Base-by-base conservation (phyloP, 2,329 filamentous ascomycete species). In the Aspergillus terreus region DNA sequence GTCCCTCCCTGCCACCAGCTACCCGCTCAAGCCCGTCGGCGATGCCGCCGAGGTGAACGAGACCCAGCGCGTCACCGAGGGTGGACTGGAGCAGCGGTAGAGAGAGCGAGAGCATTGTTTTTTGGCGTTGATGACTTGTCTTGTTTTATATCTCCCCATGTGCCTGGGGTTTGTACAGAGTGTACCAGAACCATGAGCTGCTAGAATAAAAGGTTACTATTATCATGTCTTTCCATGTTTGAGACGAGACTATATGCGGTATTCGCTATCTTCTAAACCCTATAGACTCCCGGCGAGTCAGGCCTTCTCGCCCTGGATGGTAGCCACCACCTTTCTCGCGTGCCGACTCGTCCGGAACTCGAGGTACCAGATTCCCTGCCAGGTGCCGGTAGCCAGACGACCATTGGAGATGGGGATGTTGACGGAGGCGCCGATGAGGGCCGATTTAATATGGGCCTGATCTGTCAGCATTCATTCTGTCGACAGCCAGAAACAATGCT, bases 321-420 rank as follows among this genome's bases (percentile, higher is more conserved):
- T 97, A 49, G 92, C 92, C 56, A 99, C 86, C 11, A 97, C 82
- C 68, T 84, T 88, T 64, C 94, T 82, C 57, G 83, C 78, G 72
- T 96, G 92, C 72, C 83, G 90, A 60, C 77, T 77, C 3, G 77
- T 81, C 51, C 92, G 81, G 69, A 97, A 97, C 73, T 97, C 94
- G 58, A 96, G 75, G 71, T 95, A 95, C 88, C 90, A 97, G 53
- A 97, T 92, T 0, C 94, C 84, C 58, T 78, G 75, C 76, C 76
- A 79, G 14, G 83, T 86, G 1, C 83, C 83, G 14, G 79, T 82
- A 9, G 76, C 85, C 67, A 97, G 71, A 61, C 82, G 85, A 36
- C 94, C 94, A 65, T 97, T 85, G 54, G 82, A 87, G 69, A 99
- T 96, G 1, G 94, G 94, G 52, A 99, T 87, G 5, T 86, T 92